Conservation (phyloP, 441 rosid species). For the Capsella rubella region DNA sequence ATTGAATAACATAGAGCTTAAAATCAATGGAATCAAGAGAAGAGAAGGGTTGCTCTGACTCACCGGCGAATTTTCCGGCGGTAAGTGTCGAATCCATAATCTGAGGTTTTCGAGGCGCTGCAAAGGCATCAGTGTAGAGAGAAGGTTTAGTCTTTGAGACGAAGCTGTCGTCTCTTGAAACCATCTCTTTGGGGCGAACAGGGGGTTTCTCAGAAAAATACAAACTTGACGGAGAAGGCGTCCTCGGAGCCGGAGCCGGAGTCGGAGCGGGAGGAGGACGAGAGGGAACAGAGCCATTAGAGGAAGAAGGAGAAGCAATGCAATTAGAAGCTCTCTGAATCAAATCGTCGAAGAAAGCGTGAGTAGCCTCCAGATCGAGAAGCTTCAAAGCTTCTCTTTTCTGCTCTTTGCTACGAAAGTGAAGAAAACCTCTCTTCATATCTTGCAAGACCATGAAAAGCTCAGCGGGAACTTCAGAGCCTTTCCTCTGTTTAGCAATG, state of each 20-base stretch:
- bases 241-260: background rate
- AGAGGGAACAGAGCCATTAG: constrained; percentile 40
- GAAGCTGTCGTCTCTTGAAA: constrained; percentile 78
- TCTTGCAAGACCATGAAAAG: constrained; percentile 72
- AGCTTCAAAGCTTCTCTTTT: constrained; percentile 74
- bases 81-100: constrained; percentile 64
- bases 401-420: constrained; percentile 71
- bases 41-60: constrained; percentile 10
- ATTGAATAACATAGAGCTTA: background rate
- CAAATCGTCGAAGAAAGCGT: constrained; percentile 73
- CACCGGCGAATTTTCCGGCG: constrained; percentile 56
- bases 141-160: constrained; percentile 64
- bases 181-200: constrained; percentile 47
- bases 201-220: constrained; percentile 44
- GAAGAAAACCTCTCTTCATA: constrained; percentile 72
- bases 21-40: background rate
- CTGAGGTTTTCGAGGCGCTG: constrained; percentile 54
- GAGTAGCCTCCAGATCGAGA: constrained; percentile 80
- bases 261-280: constrained; percentile 22
- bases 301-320: constrained; percentile 45
- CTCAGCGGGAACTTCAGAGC: constrained; percentile 68
- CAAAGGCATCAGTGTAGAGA: constrained; percentile 54
- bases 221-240: constrained; percentile 31
- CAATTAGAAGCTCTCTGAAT: constrained; percentile 89
- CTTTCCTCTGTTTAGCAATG: constrained; percentile 58